phyloP scores from a whole-genome alignment of 306 rosid genomes.

The Sindora glabra region DNA sequence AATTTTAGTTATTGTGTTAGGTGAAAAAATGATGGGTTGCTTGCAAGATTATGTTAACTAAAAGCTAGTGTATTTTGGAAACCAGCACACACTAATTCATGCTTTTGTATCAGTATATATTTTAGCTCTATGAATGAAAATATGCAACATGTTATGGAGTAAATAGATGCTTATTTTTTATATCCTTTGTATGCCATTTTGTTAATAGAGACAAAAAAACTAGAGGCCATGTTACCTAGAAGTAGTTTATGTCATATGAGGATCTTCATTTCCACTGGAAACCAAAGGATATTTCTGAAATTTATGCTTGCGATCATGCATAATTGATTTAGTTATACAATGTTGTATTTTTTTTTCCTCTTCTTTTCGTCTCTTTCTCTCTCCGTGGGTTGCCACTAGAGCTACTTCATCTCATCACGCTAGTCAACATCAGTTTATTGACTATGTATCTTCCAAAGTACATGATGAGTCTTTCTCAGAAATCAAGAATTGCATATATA shows the following conservation, averaged over 20 bases:
- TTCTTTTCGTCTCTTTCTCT: background rate
- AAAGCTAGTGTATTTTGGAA: too few species aligned
- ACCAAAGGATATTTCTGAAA: background rate
- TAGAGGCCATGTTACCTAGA: conserved; percentile 3
- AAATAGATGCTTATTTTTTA: too few species aligned
- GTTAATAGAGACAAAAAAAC: conserved; percentile 1
- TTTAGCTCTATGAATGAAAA: too few species aligned
- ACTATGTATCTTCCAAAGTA: conserved; percentile 71
- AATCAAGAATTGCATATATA: conserved; percentile 63
- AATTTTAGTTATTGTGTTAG: too few species aligned
- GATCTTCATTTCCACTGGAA: background rate
- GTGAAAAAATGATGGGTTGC: too few species aligned
- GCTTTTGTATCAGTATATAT: too few species aligned
- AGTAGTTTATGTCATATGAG: background rate
- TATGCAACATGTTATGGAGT: too few species aligned
- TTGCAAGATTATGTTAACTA: too few species aligned
- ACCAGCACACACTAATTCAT: too few species aligned
- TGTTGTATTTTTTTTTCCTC: conserved; percentile 2
- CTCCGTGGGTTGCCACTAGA: conserved; percentile 45
- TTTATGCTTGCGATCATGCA: conserved; percentile 1
- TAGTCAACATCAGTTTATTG: conserved; percentile 42
- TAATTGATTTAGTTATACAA: background rate
- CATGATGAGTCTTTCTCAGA: conserved; percentile 64
- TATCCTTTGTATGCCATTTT: too few species aligned
- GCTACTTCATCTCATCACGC: conserved; percentile 29